A percentile compares a stretch with the other conserved stretches of the same genome.
phyloP scores from a whole-genome alignment of 352 stramenopile genomes.

The Phytopythium sindhum region DNA sequence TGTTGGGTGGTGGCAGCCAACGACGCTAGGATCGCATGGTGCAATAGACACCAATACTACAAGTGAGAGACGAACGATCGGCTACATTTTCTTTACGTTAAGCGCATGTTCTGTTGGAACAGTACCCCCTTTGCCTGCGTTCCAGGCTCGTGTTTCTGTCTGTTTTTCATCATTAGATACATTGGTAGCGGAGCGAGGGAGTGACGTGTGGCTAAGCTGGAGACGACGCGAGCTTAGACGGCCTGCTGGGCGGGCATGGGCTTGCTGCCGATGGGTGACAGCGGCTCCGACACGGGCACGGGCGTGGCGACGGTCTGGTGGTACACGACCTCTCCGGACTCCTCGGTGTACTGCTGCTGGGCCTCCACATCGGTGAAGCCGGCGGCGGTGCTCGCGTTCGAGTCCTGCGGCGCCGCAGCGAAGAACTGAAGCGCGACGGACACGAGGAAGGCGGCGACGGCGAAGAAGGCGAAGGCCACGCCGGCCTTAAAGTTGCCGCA shows the following conservation, averaged over 20 bases:
- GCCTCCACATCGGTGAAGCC: constrained; percentile 2
- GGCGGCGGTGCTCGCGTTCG: neutral
- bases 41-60: neutral
- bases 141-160: neutral
- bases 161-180: neutral
- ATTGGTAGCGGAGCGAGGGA: neutral
- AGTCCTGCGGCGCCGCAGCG: neutral
- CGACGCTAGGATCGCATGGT: neutral
- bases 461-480: constrained; percentile 39
- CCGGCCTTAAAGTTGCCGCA: constrained; percentile 37
- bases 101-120: too few relatives aligned
- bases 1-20: constrained; percentile 1
- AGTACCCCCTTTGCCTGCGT: too few relatives aligned
- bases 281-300: constrained; percentile 6
- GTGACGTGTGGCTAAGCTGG: neutral
- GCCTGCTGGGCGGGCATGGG: neutral
- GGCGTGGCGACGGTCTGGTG: constrained; percentile 25
- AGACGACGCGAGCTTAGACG: neutral
- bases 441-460: constrained; percentile 27
- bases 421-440: constrained; percentile 40
- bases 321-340: constrained; percentile 16
- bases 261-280: constrained; percentile 13
- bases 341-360: constrained; percentile 10
- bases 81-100: neutral
- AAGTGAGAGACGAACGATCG: neutral